phyloP scores from a whole-genome alignment of 257 asterid species.

The Gynochthodes officinalis region DNA sequence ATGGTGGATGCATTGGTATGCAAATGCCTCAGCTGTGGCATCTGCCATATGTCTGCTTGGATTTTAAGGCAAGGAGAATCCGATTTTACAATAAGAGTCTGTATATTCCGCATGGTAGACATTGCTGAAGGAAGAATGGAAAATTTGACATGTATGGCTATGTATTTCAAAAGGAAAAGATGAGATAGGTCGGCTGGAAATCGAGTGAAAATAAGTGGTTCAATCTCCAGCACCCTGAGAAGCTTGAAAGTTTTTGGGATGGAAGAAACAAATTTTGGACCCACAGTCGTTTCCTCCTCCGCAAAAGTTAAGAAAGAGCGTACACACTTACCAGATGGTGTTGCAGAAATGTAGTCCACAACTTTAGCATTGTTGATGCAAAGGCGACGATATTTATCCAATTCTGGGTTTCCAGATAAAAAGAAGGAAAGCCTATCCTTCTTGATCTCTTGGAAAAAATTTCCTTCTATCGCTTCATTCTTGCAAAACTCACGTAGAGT shows the following conservation, averaged over 20 bases:
- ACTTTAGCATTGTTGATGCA: too few relatives aligned
- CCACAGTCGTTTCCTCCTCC: not conserved
- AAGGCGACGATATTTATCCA: too few relatives aligned
- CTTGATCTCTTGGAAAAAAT: too few relatives aligned
- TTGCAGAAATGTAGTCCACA: slow-evolving; percentile 1
- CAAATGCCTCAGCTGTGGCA: slow-evolving; percentile 35
- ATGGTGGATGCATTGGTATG: slow-evolving; percentile 30
- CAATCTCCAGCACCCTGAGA: not conserved
- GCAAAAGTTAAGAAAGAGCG: slow-evolving; percentile 6
- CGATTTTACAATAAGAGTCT: slow-evolving; percentile 30
- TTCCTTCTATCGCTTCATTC: too few relatives aligned
- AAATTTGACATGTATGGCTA: not conserved
- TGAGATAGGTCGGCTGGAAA: too few relatives aligned
- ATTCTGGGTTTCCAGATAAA: too few relatives aligned
- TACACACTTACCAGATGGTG: slow-evolving; percentile 5
- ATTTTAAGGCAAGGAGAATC: slow-evolving; percentile 9
- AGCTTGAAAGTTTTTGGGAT: not conserved
- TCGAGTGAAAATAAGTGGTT: too few relatives aligned
- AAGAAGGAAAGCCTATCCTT: too few relatives aligned
- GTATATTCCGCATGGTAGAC: slow-evolving; percentile 32
- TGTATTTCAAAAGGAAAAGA: too few relatives aligned
- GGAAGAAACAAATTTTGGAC: not conserved
- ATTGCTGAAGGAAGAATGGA: slow-evolving; percentile 22
- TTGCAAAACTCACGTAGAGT: too few relatives aligned
- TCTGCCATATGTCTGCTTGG: slow-evolving; percentile 30